Base-by-base conservation (phyloP, 1,139 yeast species). In the Debaryomycetaceae sp. region DNA sequence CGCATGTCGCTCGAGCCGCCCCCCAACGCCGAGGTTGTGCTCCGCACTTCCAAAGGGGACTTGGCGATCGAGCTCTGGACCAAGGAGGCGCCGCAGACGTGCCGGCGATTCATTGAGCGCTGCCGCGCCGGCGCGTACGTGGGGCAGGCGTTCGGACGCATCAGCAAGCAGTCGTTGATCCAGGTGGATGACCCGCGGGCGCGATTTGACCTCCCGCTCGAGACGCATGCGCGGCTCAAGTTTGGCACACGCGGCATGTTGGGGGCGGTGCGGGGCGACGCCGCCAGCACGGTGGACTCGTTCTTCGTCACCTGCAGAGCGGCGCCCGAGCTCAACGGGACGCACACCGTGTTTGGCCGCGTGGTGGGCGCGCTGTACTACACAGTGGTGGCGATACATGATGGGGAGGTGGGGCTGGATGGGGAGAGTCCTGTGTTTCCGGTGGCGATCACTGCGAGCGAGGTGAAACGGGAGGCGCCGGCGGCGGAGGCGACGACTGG, bases 41-140 rank as follows among this genome's bases (percentile, higher is more conserved):
- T 83, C 3, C 41, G 51, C 9, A 82, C 93, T 2, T 58, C 75
- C 9, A 78, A 75, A 36, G 94, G 94, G 1, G 52, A 59, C 1
- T 54, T 84, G 0, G 74, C 67, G 25, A 49, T 83, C 2, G 86
- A 77, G 31, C 48, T 83, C 8, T 84, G 84, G 81, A 84, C 89
- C 16, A 75, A 75, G 41, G 88, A 84, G 48, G 55, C 74, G 3
- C 89, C 93, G 0, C 40, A 43, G 1, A 70, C 77, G 1, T 48
- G 72, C 20, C 52, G 67, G 26, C 46, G 49, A 28, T 79, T 83
- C 42, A 48, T 83, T 11, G 61, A 65, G 34, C 58, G 61, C 27
- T 75, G 83, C 40, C 29, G 64, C 16, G 58, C 66, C 34, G 67
- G 67, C 5, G 51, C 48, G 27, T 77, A 65, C 44, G 50, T 53